Evolutionary conservation across 139 green algal genomes (phyloP).

Genomic region (Micractinium conductrix): DNA sequence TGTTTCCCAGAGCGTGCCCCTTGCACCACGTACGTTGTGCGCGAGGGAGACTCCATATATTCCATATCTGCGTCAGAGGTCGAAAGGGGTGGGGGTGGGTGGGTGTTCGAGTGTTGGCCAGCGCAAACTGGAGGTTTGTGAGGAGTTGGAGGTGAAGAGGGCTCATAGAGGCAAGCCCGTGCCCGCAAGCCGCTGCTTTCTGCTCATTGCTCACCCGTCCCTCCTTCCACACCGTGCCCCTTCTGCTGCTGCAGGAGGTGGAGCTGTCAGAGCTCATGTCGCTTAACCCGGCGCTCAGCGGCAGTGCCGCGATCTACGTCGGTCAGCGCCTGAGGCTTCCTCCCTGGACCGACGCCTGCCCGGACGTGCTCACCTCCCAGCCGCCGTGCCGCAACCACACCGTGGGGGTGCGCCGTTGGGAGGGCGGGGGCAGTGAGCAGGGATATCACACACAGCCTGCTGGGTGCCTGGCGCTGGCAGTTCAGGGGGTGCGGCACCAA

Average conservation of each 20-base stretch:
- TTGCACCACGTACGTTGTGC: conserved; percentile 33
- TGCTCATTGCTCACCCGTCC: too few relatives aligned
- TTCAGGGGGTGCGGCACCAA: too few relatives aligned
- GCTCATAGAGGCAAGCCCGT: background rate
- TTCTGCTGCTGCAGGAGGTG: background rate
- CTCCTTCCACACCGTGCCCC: background rate
- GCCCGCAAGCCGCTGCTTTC: background rate
- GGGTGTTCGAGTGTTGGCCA: background rate
- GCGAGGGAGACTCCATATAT: conserved; percentile 5
- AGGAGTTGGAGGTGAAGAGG: too few relatives aligned
- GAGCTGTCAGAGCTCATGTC: conserved; percentile 1
- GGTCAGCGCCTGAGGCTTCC: background rate
- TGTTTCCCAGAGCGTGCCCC: background rate
- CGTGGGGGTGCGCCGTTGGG: background rate
- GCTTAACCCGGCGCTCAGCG: background rate
- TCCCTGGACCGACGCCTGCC: background rate
- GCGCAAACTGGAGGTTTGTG: too few relatives aligned
- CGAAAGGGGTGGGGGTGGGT: background rate
- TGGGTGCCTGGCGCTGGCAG: too few relatives aligned
- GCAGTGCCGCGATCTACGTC: background rate
- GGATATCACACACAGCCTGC: too few relatives aligned
- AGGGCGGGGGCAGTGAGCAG: too few relatives aligned
- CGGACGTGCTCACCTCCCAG: background rate
- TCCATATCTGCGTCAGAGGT: background rate
- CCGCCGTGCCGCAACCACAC: background rate